Conservation (phyloP, 108 stramenopile species). For the Pseudonitzschia delicatissima region DNA sequence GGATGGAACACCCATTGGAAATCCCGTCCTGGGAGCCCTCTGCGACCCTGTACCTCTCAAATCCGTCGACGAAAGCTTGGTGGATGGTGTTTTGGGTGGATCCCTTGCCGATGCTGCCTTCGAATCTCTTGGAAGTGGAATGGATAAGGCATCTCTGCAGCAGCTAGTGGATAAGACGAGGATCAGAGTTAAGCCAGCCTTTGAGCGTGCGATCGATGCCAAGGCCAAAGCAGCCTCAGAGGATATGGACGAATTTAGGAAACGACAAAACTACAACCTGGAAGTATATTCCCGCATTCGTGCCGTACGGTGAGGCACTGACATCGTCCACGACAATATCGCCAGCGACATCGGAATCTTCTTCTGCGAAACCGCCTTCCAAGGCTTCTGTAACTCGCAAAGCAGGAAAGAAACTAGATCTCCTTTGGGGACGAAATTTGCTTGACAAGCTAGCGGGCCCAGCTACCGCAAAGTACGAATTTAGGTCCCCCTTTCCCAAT, state of each 20-base stretch:
- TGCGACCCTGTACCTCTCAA: slow-evolving; percentile 41
- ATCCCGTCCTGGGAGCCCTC: slow-evolving; percentile 52
- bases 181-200: slow-evolving; percentile 42
- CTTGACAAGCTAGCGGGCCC: slow-evolving; percentile 33
- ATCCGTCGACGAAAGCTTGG: slow-evolving; percentile 26
- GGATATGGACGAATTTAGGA: background rate
- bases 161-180: slow-evolving; percentile 34
- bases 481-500: slow-evolving; percentile 42
- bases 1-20: slow-evolving; percentile 58
- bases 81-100: slow-evolving; percentile 7
- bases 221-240: slow-evolving; percentile 4
- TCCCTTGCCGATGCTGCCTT: background rate
- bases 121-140: slow-evolving; percentile 21
- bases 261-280: slow-evolving; percentile 39
- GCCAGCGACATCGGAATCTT: background rate
- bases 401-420: slow-evolving; percentile 31
- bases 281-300: slow-evolving; percentile 45
- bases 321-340: background rate
- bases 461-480: slow-evolving; percentile 31
- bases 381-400: slow-evolving; percentile 12
- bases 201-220: slow-evolving; percentile 35
- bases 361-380: background rate
- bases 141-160: slow-evolving; percentile 12
- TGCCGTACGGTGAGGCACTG: slow-evolving; percentile 34
- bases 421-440: slow-evolving; percentile 42